Evolutionary conservation across 257 asterid genomes (phyloP), one percentile per base, ranked within the genome.

Genomic region (Primulina huaijiensis): DNA sequence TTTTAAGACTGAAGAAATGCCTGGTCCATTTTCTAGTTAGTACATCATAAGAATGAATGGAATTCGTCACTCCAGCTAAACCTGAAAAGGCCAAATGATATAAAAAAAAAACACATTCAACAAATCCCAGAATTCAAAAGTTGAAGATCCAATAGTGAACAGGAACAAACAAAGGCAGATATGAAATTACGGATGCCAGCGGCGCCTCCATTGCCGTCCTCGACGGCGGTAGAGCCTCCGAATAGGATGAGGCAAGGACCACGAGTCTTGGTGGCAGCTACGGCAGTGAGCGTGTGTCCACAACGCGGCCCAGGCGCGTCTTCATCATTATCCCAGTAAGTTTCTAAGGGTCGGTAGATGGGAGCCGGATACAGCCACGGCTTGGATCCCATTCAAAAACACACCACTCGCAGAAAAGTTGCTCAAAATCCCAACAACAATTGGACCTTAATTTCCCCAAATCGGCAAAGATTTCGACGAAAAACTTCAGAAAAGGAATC

Each of bases 231-330:
- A 74, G 96, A 96, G 65, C 99, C 99, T 52, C 99, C 99, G 73
- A 94, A 94, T 21, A 94, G 83, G 67, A 94, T 89, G 69, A 94
- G 89, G 64, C 99, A 89, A 14, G 99, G 97, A 8, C 99, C 99
- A 23, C 81, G 93, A 57, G 89, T 78, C 68, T 89, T 89, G 60
- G 97, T 84, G 12, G 96, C 97, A 40, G 97, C 89, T 37, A 94
- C 92, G 65, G 97, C 96, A 37, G 97, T 94, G 66, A 94, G 93
- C 5, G 99, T 89, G 85, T 94, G 99, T 27, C 86, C 88, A 65
- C 95, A 94, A 23, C 99, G 96, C 52, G 97, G 95, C 10, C 97
- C 99, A 20, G 99, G 99, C 31, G 95, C 93, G 73, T 94, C 97
- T 14, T 94, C 99, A 66, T 89, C 99, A 23, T 79, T 78, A 50